Evolutionary conservation across 148 eudicot genomes (phyloP).

Genomic region (Salicornia ramosissima): DNA sequence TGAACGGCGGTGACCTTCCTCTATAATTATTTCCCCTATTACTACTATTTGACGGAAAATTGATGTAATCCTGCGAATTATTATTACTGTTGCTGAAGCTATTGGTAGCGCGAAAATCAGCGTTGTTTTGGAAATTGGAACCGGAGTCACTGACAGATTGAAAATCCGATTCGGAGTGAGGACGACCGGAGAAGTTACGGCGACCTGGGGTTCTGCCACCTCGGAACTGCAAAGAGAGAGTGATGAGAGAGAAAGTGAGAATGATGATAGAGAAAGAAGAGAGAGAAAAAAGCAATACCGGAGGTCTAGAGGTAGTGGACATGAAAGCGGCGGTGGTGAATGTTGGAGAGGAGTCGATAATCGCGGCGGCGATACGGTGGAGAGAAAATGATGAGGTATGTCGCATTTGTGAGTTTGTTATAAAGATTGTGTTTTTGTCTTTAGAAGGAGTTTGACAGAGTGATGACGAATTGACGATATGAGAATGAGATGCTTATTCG

Average conservation of each 20-base stretch:
- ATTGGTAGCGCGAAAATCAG: background rate
- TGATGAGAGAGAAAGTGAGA: conserved; percentile 5
- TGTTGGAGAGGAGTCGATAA: conserved; percentile 31
- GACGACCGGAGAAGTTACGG: conserved; percentile 35
- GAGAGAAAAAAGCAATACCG: background rate
- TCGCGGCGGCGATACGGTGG: conserved; percentile 41
- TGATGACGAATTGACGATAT: too few species aligned
- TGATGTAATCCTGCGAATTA: too few species aligned
- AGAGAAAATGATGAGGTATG: conserved; percentile 26
- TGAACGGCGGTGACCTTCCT: conserved; percentile 15
- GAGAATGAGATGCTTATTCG: too few species aligned
- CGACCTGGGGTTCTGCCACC: conserved; percentile 32
- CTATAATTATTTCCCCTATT: background rate
- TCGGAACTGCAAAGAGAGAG: conserved; percentile 37
- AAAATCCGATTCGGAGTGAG: conserved; percentile 46
- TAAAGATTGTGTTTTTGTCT: too few species aligned
- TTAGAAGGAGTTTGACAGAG: too few species aligned
- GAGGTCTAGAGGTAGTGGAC: conserved; percentile 9
- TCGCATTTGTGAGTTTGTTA: conserved; percentile 12
- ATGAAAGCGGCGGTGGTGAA: conserved; percentile 33
- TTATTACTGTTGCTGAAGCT: background rate
- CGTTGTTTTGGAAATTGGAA: background rate
- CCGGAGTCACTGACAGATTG: conserved; percentile 36
- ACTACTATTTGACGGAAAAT: conserved; percentile 6
- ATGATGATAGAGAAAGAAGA: background rate